phyloP scores from a whole-genome alignment of 2,329 filamentous ascomycete species.

The Aspergillus pseudotamarii region DNA sequence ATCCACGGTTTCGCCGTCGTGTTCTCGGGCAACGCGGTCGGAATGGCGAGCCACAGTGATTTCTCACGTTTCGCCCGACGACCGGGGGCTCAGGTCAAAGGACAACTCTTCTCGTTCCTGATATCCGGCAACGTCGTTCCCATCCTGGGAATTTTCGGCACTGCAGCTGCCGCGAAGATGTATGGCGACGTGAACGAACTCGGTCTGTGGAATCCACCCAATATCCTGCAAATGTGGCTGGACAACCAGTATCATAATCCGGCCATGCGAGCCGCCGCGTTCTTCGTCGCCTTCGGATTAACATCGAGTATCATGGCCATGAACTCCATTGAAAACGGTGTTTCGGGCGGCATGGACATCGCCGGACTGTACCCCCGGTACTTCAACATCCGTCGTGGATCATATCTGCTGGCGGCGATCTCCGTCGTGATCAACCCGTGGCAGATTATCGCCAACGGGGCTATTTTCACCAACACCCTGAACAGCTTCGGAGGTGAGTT shows the following conservation, averaged over 20 bases:
- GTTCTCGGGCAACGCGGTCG: neutral
- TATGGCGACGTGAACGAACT: constrained; percentile 28
- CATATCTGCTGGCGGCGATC: constrained; percentile 34
- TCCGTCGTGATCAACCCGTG: constrained; percentile 46
- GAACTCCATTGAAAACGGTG: constrained; percentile 32
- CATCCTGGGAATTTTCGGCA: constrained; percentile 43
- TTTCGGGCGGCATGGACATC: constrained; percentile 54
- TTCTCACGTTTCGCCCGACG: constrained; percentile 47
- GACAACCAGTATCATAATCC: constrained; percentile 23
- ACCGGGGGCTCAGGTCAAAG: constrained; percentile 47
- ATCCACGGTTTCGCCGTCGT: neutral
- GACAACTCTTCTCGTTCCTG: constrained; percentile 43
- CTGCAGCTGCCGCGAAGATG: constrained; percentile 34
- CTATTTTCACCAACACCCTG: constrained; percentile 52
- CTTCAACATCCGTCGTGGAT: constrained; percentile 60
- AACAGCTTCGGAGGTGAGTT: constrained; percentile 40
- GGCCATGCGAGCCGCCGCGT: constrained; percentile 40
- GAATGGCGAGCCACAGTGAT: constrained; percentile 46
- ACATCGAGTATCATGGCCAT: constrained; percentile 53
- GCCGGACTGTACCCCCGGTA: constrained; percentile 56
- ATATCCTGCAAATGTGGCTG: constrained; percentile 44
- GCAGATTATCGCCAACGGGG: constrained; percentile 52
- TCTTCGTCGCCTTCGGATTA: constrained; percentile 50
- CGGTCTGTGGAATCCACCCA: constrained; percentile 49
- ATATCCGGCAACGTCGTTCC: constrained; percentile 44